Base-by-base conservation (phyloP, 2,329 filamentous ascomycete species). In the Diaporthe amygdali region DNA sequence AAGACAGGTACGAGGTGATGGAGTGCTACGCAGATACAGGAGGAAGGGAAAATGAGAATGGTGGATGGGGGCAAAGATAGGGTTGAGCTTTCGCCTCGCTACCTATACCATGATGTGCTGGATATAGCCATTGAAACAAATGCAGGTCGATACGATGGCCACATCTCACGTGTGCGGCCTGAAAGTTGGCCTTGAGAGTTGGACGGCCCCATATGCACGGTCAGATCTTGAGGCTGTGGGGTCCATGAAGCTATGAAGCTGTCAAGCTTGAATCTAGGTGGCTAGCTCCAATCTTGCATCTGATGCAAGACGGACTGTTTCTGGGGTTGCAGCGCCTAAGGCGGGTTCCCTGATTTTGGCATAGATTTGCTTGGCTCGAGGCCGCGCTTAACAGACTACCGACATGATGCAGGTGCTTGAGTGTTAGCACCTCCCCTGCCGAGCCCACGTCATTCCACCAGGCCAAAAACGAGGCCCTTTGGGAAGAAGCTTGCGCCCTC, bases 281-380 rank as follows among this genome's bases (percentile, higher is more conserved):
- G 56, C 56, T 47, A 47, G 56, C 56, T 47, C 10, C 15, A 64
- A 64, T 41, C 59, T 44, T 49, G 44, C 20, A 20, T 64, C n/a
- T 49, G 44, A 64, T 49, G 44, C 59, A 64, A 64, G 44, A 46
- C 37, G 55, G 55, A 37, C 22, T 20, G 39, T 20, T 20, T 37
- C 30, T 59, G 22, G 9, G 27, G 59, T 63, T 47, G 41, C 59
- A 63, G 59, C 59, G 41, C 10, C 30, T 34, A n/a, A 64, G 59
- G 59, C 59, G 27, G 44, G 59, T 64, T 64, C 59, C 59, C 59
- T 64, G 59, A 64, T 64, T 64, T 49, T 64, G 44, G 59, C 41
- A 49, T 64, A 32, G 44, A 64, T 37, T 64, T 3, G 22, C 59
- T 64, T 64, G 59, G 59, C 59, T 63, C 8, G 44, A 25, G 44